Base-by-base conservation (phyloP, 2,329 filamentous ascomycete genomes). In the Microdochium nivale region DNA sequence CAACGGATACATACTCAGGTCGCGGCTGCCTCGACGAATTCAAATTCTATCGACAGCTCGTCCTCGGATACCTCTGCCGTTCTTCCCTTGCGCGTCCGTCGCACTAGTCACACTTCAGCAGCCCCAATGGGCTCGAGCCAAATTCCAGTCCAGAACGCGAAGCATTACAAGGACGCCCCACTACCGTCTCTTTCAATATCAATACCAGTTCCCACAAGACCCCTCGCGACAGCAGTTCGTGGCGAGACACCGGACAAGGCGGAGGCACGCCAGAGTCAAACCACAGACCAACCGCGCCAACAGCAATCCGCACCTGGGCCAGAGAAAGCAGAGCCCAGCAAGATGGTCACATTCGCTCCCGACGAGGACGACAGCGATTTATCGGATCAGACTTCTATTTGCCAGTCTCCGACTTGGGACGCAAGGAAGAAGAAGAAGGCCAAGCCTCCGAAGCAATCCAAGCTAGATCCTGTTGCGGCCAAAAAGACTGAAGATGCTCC, bases 321-420 rank as follows among this genome's bases (percentile, higher is more conserved):
- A n/a, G 58, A 54, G 16, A 58, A 60, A 48, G 59, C 63, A 37
- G 58, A 62, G 11, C 61, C 62, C 14, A 62, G 65, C 23, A 74
- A 72, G 59, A 68, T 68, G 19, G 71, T 73, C 33, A 69, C 70
- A 23, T 71, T 72, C 49, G 60, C 67, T 23, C 63, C 66, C 27
- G 64, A 66, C 7, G 61, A 65, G 53, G 63, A 51, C 19, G 57
- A 63, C 25, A 64, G 65, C 25, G 52, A 59, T n/a, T 62, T 65
- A 55, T 74, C 71, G 2, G 73, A 73, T 48, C 65, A 72, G 48
- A 75, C 72, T 3, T 76, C 73, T 0, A 79, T 83, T 51, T 84
- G 81, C 54, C 78, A 81, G 51, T 84, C 81, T 1, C 81, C 81
- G 1, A 81, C 75, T 51, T 84, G 81, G 81, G 79, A 82, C 55